A percentile compares a stretch with the other conserved stretches of the same genome.
Conservation (phyloP, 306 rosid genomes). For the Rosa chinensis region DNA sequence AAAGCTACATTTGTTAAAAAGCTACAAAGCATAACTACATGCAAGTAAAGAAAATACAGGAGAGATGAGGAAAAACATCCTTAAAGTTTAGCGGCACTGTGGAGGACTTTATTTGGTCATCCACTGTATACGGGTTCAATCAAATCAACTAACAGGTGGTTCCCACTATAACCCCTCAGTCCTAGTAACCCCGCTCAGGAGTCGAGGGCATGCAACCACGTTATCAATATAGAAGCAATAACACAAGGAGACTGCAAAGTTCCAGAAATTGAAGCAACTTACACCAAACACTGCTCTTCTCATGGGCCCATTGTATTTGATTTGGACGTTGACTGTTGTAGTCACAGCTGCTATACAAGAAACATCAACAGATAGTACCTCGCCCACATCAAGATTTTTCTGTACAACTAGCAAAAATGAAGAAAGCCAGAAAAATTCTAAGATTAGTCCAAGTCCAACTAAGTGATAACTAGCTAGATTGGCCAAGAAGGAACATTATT, state of each 20-base stretch:
- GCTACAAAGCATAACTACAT: no score
- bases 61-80: no score
- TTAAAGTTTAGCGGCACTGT: not conserved
- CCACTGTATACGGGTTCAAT: not conserved
- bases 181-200: not conserved
- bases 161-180: not conserved
- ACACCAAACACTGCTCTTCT: conserved; percentile 98
- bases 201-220: not conserved
- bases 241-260: conserved; percentile 4
- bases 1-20: no score
- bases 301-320: conserved; percentile 77
- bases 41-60: no score
- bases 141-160: not conserved
- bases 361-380: conserved; percentile 84
- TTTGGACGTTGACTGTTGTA: conserved; percentile 68
- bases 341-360: conserved; percentile 92
- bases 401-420: conserved; percentile 73
- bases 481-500: not conserved
- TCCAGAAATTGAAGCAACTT: conserved; percentile 38
- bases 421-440: conserved; percentile 15
- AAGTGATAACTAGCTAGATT: not conserved
- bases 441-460: not conserved
- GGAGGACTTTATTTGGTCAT: not conserved
- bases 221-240: not conserved
- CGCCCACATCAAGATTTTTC: conserved; percentile 93